Conservation (phyloP, 805 yeast species). For the Lachancea kluyveri region DNA sequence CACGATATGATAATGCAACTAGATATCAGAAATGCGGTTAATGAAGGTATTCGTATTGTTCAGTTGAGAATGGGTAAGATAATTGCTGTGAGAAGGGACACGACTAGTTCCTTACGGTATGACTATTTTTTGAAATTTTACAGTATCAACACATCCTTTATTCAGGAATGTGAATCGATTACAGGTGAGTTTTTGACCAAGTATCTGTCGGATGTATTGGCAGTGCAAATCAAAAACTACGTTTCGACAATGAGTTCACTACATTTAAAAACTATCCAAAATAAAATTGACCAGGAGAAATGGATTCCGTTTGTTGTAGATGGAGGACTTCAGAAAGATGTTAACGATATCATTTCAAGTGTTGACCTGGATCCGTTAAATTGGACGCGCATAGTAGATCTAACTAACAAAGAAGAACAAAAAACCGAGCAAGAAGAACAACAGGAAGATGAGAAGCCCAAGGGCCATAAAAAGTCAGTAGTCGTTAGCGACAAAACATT, state of each 20-base stretch:
- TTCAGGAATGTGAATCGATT: slow-evolving; percentile 77
- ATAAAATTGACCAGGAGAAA: slow-evolving; percentile 54
- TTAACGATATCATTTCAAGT: slow-evolving; percentile 46
- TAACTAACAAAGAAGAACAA: slow-evolving; percentile 9
- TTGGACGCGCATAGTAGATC: slow-evolving; percentile 41
- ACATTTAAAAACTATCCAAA: slow-evolving; percentile 40
- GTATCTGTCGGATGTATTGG: slow-evolving; percentile 61
- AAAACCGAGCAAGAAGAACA: slow-evolving; percentile 7
- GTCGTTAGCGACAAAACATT: slow-evolving; percentile 50
- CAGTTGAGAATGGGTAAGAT: slow-evolving; percentile 76
- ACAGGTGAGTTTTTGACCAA: slow-evolving; percentile 57
- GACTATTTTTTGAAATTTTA: slow-evolving; percentile 64
- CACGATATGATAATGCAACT: slow-evolving; percentile 44
- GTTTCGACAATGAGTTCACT: slow-evolving; percentile 48
- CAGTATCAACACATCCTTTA: slow-evolving; percentile 58
- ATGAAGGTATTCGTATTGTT: slow-evolving; percentile 60
- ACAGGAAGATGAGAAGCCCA: slow-evolving; percentile 8
- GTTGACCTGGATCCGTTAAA: slow-evolving; percentile 38
- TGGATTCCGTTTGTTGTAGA: slow-evolving; percentile 75
- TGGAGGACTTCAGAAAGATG: slow-evolving; percentile 39
- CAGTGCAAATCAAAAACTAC: slow-evolving; percentile 59
- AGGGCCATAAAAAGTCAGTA: slow-evolving; percentile 34
- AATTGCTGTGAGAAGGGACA: slow-evolving; percentile 68
- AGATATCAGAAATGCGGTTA: slow-evolving; percentile 61
- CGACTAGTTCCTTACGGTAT: slow-evolving; percentile 50